phyloP scores from a whole-genome alignment of 2,329 filamentous ascomycete genomes.

The Colletotrichum horii region DNA sequence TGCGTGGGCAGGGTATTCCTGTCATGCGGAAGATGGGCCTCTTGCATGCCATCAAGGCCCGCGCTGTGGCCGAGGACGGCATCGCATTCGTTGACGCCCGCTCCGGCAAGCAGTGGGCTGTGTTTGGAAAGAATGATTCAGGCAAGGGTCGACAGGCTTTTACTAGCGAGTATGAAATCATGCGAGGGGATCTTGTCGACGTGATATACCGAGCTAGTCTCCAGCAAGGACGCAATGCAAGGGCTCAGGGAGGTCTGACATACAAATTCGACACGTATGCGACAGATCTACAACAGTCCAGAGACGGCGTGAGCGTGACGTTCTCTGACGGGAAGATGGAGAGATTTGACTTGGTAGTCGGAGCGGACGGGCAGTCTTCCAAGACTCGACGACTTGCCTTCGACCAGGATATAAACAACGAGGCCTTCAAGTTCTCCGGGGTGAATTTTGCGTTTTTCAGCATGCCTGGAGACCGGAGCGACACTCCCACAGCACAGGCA shows the following conservation, averaged over 20 bases:
- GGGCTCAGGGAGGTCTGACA: constrained; percentile 7
- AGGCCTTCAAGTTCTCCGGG: constrained; percentile 21
- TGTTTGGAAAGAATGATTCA: constrained; percentile 41
- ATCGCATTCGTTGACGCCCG: constrained; percentile 47
- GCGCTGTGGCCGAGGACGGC: constrained; percentile 51
- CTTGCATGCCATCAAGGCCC: constrained; percentile 35
- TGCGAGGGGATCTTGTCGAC: constrained; percentile 55
- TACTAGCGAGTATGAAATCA: constrained; percentile 58
- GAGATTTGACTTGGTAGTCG: constrained; percentile 56
- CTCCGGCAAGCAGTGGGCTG: constrained; percentile 39
- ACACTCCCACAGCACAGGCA: constrained; percentile 40
- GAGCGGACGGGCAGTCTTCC: constrained; percentile 59
- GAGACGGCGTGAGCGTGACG: constrained; percentile 23
- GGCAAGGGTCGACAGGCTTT: constrained; percentile 39
- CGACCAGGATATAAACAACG: constrained; percentile 24
- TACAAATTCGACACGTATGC: constrained; percentile 35
- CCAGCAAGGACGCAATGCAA: constrained; percentile 7
- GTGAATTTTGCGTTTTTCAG: constrained; percentile 31
- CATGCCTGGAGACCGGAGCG: constrained; percentile 27
- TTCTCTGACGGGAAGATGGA: constrained; percentile 48
- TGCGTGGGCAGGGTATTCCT: constrained; percentile 45
- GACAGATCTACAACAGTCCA: constrained; percentile 25
- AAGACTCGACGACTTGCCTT: constrained; percentile 45
- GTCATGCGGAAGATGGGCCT: constrained; percentile 44
- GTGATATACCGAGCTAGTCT: constrained; percentile 43